Percentiles rank a stretch among this genome's conserved stretches.
phyloP scores from a whole-genome alignment of 2,329 filamentous ascomycete genomes.

The Fusarium fracticaudum region DNA sequence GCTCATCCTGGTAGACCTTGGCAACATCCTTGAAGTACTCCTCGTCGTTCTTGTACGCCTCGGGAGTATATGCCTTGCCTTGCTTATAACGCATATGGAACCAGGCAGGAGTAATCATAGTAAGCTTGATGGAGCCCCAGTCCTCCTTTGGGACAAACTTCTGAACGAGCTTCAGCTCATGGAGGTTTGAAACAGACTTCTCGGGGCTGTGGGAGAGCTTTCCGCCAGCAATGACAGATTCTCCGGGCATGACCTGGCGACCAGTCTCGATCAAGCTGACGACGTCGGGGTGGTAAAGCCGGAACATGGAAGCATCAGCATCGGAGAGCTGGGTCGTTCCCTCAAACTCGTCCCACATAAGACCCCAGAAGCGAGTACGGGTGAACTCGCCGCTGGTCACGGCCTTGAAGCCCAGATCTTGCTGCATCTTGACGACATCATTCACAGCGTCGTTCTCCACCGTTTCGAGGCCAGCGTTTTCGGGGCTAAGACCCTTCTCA shows the following conservation, averaged over 20 bases:
- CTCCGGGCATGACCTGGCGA: constrained; percentile 65
- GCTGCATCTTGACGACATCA: constrained; percentile 74
- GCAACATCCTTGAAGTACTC: constrained; percentile 74
- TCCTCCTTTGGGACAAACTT: constrained; percentile 56
- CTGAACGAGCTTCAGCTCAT: constrained; percentile 61
- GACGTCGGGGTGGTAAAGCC: constrained; percentile 65
- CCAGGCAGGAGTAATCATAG: constrained; percentile 62
- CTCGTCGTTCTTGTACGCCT: constrained; percentile 40
- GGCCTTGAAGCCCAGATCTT: constrained; percentile 71
- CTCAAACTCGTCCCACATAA: constrained; percentile 64
- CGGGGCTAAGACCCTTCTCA: constrained; percentile 52
- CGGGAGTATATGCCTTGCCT: constrained; percentile 41
- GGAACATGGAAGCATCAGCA: constrained; percentile 62
- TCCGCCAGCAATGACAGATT: constrained; percentile 61
- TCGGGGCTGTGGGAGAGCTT: constrained; percentile 57
- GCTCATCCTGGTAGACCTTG: constrained; percentile 71
- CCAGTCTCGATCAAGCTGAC: constrained; percentile 63
- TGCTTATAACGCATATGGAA: constrained; percentile 45
- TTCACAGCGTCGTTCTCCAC: constrained; percentile 65
- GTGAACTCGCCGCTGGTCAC: constrained; percentile 78
- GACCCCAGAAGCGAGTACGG: constrained; percentile 57
- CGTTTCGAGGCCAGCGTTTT: constrained; percentile 64
- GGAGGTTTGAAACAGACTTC: constrained; percentile 58
- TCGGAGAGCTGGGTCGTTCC: constrained; percentile 60
- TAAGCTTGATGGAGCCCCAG: constrained; percentile 63